A percentile compares a stretch with the other conserved stretches of the same genome.
Conservation (phyloP, 1,139 yeast species). For the Blastobotrys raffinosifermentans region DNA sequence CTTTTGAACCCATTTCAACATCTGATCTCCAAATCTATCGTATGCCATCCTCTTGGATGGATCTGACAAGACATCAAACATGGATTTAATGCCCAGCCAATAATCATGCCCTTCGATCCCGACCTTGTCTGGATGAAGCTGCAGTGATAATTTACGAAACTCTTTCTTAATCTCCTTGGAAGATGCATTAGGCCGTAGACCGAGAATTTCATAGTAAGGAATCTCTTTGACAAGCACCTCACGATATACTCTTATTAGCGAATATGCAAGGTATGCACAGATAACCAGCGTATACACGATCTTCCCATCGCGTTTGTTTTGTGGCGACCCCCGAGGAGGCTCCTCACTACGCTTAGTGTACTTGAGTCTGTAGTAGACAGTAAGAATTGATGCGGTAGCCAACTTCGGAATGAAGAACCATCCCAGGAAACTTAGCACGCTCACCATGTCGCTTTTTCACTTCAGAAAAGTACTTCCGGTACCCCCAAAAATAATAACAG, state of each 20-base stretch:
- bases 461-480: no score
- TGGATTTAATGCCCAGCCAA: constrained; percentile 24
- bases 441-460: no score
- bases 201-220: constrained; percentile 18
- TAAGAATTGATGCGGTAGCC: constrained; percentile 16
- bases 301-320: constrained; percentile 12
- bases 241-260: constrained; percentile 14
- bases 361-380: constrained; percentile 17
- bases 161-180: constrained; percentile 8
- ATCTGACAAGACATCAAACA: constrained; percentile 26
- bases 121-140: constrained; percentile 34
- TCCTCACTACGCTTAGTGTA: no score
- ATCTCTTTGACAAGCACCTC: constrained; percentile 13
- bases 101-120: constrained; percentile 9
- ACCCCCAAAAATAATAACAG: no score
- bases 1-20: constrained; percentile 11
- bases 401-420: constrained; percentile 23
- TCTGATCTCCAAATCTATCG: constrained; percentile 26
- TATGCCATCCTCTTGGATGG: constrained; percentile 27
- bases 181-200: constrained; percentile 14
- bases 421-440: constrained; percentile 13
- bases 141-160: constrained; percentile 22
- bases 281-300: constrained; percentile 15
- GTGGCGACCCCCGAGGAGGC: constrained; percentile 5
- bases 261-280: constrained; percentile 15